Percentiles rank a stretch among this genome's conserved stretches.
These are phyloP conservation scores for Metschnikowia cubensis DNA, from an alignment of 805 yeast species.

Conservation along the genomic window DNA sequence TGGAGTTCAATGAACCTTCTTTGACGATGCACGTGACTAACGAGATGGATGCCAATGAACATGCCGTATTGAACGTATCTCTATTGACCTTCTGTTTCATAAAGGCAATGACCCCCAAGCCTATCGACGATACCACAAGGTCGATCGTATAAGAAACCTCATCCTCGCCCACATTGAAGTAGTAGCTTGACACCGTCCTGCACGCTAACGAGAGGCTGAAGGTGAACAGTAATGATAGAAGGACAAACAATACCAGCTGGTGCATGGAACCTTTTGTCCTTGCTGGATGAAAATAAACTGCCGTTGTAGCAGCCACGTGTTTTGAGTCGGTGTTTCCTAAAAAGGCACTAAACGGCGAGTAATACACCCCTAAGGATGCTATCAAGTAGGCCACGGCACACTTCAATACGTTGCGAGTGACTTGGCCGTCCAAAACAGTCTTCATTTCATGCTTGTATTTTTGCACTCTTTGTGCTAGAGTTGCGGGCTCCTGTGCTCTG, in stretches of 20 bases:
- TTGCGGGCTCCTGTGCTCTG: not conserved
- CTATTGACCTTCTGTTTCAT: conserved; percentile 63
- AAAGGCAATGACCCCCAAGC: conserved; percentile 65
- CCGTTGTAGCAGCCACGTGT: conserved; percentile 77
- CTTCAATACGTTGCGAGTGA: conserved; percentile 43
- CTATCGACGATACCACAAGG: conserved; percentile 47
- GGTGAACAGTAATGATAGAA: conserved; percentile 50
- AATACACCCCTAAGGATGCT: conserved; percentile 71
- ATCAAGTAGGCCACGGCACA: conserved; percentile 71
- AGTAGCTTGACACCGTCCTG: conserved; percentile 46
- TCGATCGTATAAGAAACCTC: conserved; percentile 51
- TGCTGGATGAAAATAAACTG: conserved; percentile 82
- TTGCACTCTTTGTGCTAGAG: not conserved
- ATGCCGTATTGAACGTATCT: conserved; percentile 75
- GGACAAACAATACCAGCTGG: conserved; percentile 63
- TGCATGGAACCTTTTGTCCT: conserved; percentile 78
- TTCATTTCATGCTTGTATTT: not conserved
- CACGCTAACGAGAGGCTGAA: conserved; percentile 49
- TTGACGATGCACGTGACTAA: conserved; percentile 67
- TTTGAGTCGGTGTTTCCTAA: conserved; percentile 69
- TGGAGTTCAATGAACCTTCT: conserved; percentile 64
- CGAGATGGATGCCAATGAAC: conserved; percentile 70
- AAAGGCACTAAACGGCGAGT: conserved; percentile 42
- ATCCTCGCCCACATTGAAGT: conserved; percentile 43
- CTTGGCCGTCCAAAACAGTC: conserved; percentile 6